phyloP scores from a whole-genome alignment of 2,329 filamentous ascomycete genomes.

The Cercospora sesami region DNA sequence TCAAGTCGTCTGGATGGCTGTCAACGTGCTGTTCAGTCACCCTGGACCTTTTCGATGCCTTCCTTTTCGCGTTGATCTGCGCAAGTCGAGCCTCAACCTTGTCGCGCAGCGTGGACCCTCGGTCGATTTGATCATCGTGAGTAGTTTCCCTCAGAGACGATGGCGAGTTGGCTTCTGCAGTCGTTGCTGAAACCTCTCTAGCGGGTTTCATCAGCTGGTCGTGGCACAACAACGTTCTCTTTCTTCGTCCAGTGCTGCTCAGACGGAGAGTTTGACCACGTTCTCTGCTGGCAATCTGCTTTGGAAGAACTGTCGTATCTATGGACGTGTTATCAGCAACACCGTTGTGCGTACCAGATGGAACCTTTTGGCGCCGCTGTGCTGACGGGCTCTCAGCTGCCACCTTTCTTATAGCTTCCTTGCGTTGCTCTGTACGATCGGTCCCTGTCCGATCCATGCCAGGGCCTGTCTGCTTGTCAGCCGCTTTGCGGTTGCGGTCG shows the following conservation, averaged over 20 bases:
- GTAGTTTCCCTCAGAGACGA: background rate
- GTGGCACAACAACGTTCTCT: conserved; percentile 46
- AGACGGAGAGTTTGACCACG: conserved; percentile 41
- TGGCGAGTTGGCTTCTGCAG: background rate
- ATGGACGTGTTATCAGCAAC: background rate
- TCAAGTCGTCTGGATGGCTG: background rate
- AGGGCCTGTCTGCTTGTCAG: background rate
- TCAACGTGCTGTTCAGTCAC: background rate
- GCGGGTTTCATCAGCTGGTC: conserved; percentile 32
- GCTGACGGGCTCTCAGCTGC: background rate
- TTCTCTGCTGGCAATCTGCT: conserved; percentile 16
- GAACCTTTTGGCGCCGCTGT: background rate
- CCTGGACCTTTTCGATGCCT: conserved; percentile 9
- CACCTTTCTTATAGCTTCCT: background rate
- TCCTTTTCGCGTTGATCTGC: conserved; percentile 32
- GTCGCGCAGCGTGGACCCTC: conserved; percentile 27
- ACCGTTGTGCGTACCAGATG: background rate
- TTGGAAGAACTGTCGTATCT: background rate
- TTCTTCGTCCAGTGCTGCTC: conserved; percentile 42
- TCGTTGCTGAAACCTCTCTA: conserved; percentile 12
- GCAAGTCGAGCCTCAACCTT: conserved; percentile 35
- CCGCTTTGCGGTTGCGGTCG: background rate
- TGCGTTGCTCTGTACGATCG: background rate
- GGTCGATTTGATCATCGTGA: background rate
- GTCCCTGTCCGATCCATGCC: background rate